These are phyloP conservation scores for Limonium bicolor DNA, from an alignment of 148 eudicot genomes.

Conservation along the genomic window DNA sequence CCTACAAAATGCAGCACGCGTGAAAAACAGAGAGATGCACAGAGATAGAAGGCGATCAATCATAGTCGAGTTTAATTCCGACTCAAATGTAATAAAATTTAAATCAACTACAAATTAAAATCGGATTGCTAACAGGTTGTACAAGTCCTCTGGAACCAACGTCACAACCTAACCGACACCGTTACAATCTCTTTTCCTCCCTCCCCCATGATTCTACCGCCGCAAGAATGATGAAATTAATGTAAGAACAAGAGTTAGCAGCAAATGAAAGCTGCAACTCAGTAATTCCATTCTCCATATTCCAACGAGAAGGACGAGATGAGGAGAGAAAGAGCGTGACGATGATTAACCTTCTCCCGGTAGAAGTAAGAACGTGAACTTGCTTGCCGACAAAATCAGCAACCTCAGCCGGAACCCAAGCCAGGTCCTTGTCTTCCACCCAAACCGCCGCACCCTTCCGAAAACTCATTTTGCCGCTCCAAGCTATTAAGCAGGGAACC, in stretches of 20 bases:
- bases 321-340: neutral
- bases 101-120: no score
- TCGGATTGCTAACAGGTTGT: no score
- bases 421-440: conserved; percentile 57
- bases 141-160: neutral
- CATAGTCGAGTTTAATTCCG: no score
- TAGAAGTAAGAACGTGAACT: conserved; percentile 45
- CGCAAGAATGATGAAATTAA: no score
- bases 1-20: conserved; percentile 17
- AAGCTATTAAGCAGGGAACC: no score
- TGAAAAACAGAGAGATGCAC: no score
- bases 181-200: no score
- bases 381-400: conserved; percentile 37
- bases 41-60: no score
- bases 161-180: neutral
- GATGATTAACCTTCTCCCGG: conserved; percentile 39
- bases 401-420: conserved; percentile 74
- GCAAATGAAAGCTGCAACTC: neutral
- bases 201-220: no score
- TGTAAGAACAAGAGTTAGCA: no score
- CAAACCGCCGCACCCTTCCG: conserved; percentile 79
- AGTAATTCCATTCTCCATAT: neutral
- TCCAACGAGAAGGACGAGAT: neutral
- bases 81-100: no score
- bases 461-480: conserved; percentile 28